Base-by-base conservation (phyloP, 2,329 filamentous ascomycete species). In the Aspergillus flavus region DNA sequence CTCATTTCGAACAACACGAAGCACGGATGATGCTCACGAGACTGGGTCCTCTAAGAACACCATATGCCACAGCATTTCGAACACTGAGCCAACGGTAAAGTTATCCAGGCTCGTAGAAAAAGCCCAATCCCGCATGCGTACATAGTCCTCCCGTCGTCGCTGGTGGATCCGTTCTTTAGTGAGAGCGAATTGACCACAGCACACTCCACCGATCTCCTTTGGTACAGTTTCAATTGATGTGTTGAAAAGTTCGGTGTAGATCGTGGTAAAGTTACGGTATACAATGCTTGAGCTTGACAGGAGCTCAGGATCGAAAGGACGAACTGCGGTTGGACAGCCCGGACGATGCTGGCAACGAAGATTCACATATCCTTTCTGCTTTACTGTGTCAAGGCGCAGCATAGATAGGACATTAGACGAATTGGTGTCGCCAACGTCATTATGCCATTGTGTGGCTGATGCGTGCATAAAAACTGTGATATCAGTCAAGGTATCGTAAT, bases 401-500 rank as follows among this genome's bases (percentile, higher is more conserved):
- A 60, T 65, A 23, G 62, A 45, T 6, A 76, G 54, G 6, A 68
- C 64, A 7, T 61, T 46, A 10, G 65, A 63, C 21, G 74, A 74
- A 28, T 56, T 57, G 12, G 68, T 62, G 12, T 68, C 66, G 30
- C 65, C 65, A 5, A 72, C 39, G 53, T 74, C 72, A 34, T 71
- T 73, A 30, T 74, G 72, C 68, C 71, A 72, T 46, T 72, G 72
- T 4, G 66, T 66, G 5, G 57, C 59, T 23, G 61, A 58, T 14
- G 66, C 66, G 68, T 89, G 87, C 73, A 86, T 83, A 74, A 90
- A 87, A 60, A 89, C 82, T 19, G 80, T 79, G 62, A 87, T 78
- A 65, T 87, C 85, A 3, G 86, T 82, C 3, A 89, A 79, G 6
- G 79, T 68, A 64, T 88, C 81, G 76, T 89, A 89, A 71, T 85